Conservation (phyloP, 2,329 filamentous ascomycete genomes). For the Biscogniauxia mediterranea region DNA sequence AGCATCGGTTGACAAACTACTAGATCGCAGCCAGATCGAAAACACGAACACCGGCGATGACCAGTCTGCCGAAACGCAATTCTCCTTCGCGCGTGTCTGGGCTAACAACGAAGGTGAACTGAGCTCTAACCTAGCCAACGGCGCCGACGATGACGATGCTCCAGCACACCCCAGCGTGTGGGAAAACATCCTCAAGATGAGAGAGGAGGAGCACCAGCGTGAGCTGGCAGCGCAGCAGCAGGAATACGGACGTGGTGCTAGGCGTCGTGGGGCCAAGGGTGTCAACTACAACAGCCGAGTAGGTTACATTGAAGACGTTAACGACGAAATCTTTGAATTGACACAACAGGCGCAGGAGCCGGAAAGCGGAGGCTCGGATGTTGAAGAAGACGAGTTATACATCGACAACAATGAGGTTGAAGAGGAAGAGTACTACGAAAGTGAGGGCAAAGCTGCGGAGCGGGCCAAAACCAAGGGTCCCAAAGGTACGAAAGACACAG, state of each 20-base stretch:
- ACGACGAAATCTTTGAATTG: conserved; percentile 18
- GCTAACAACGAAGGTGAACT: conserved; percentile 73
- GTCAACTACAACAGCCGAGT: conserved; percentile 47
- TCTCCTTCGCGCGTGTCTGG: conserved; percentile 90
- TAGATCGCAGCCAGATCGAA: conserved; percentile 84
- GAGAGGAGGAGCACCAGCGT: conserved; percentile 74
- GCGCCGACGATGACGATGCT: conserved; percentile 40
- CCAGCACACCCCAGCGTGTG: conserved; percentile 64
- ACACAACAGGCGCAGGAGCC: conserved; percentile 23
- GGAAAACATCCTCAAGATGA: conserved; percentile 84
- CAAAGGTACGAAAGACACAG: conserved; percentile 27
- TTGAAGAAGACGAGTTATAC: conserved; percentile 31
- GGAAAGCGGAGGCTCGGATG: conserved; percentile 26
- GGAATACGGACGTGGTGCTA: conserved; percentile 80
- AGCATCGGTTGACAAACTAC: conserved; percentile 78
- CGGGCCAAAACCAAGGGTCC: conserved; percentile 8
- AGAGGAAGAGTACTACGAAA: conserved; percentile 20
- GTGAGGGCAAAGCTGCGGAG: conserved; percentile 13
- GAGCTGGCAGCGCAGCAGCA: conserved; percentile 68
- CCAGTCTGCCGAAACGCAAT: conserved; percentile 70
- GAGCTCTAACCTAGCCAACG: conserved; percentile 58
- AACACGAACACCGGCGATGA: conserved; percentile 65
- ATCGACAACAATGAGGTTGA: conserved; percentile 25
- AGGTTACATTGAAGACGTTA: conserved; percentile 28
- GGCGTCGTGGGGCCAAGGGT: conserved; percentile 56